Conservation (phyloP, 2,329 filamentous ascomycete species). For the Leptographium flavum region DNA sequence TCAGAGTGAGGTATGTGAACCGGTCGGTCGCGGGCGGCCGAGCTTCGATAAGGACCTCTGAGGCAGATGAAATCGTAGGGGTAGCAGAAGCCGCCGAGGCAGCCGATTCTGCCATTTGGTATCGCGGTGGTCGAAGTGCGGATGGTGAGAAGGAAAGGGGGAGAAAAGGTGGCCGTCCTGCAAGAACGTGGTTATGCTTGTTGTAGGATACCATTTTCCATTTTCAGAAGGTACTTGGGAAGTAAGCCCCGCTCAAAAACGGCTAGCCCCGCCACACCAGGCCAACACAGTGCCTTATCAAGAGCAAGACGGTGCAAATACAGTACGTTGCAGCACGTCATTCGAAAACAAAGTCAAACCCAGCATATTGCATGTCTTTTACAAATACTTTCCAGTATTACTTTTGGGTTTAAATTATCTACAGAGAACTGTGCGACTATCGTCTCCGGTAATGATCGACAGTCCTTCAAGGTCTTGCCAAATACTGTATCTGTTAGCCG, state of each 20-base stretch:
- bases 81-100: neutral
- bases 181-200: neutral
- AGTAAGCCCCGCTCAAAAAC: neutral
- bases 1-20: slow-evolving; percentile 64
- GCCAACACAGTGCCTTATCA: neutral
- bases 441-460: too few species aligned
- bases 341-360: too few species aligned
- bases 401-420: too few species aligned
- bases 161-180: neutral
- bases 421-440: too few species aligned
- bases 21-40: slow-evolving; percentile 44
- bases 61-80: slow-evolving; percentile 22
- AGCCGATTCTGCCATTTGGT: neutral
- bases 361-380: too few species aligned
- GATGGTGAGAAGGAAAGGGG: neutral
- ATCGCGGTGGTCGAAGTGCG: neutral
- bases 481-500: neutral
- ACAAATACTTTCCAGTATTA: too few species aligned
- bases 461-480: too few species aligned
- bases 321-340: too few species aligned
- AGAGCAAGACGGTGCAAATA: neutral
- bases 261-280: neutral
- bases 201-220: neutral
- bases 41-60: slow-evolving; percentile 32
- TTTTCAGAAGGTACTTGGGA: neutral